These are phyloP conservation scores for Aspergillus eucalypticola DNA, from an alignment of 2,329 filamentous ascomycete species.

Conservation along the genomic window DNA sequence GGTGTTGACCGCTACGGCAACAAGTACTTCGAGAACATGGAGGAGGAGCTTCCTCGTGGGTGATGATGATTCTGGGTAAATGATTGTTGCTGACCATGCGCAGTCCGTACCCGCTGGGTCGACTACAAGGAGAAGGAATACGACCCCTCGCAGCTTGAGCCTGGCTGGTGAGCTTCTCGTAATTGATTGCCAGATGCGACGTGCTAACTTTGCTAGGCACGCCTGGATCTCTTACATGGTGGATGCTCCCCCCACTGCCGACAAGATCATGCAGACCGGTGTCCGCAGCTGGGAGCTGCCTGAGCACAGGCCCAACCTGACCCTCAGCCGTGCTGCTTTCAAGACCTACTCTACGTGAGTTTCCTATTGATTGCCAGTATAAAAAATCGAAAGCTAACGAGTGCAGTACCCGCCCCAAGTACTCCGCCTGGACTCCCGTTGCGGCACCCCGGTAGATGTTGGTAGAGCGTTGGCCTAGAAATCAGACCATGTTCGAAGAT, in stretches of 20 bases:
- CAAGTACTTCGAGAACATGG: conserved; percentile 93
- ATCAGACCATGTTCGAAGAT: conserved; percentile 18
- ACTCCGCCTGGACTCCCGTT: conserved; percentile 37
- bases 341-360: conserved; percentile 95
- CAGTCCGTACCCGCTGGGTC: conserved; percentile 95
- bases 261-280: conserved; percentile 68
- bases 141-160: conserved; percentile 71
- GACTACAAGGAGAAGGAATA: conserved; percentile 86
- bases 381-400: background rate
- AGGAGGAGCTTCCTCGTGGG: conserved; percentile 86
- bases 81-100: conserved; percentile 18
- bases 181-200: background rate
- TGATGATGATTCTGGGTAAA: conserved; percentile 12
- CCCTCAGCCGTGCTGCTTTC: conserved; percentile 74
- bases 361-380: no score
- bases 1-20: conserved; percentile 89
- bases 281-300: conserved; percentile 74
- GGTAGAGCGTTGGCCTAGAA: background rate
- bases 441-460: conserved; percentile 37
- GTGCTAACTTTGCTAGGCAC: conserved; percentile 59
- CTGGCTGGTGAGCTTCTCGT: conserved; percentile 66
- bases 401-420: conserved; percentile 35
- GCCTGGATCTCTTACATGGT: conserved; percentile 95
- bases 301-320: conserved; percentile 73
- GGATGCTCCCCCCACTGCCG: conserved; percentile 78